Evolutionary conservation across 768 basidiomycete species (phyloP), one percentile per base, ranked within the genome.

Genomic region (Trametes punicea): DNA sequence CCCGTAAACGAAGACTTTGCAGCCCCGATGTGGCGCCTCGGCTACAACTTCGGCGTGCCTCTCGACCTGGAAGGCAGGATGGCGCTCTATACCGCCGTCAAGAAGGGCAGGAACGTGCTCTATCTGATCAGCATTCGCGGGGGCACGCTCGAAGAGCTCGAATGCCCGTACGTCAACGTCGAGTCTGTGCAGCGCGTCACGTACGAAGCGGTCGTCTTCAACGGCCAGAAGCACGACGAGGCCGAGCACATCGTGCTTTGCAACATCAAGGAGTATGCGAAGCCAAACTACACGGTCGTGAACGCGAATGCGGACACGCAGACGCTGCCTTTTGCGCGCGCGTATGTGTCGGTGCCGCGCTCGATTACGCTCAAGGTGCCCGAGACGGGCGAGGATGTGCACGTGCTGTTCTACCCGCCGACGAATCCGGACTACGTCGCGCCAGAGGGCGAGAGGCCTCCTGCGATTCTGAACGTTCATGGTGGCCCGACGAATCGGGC

Each of bases 391-490:
- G 68, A 73, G 26, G 73, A 78, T 0, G 64, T 89, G 13, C 78
- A 90, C 64, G 80, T 82, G 18, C 73, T 89, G 23, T 88, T 78
- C 64, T 88, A 87, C 62, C 74, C 81, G 0, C 90, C 90, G 0
- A 77, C 72, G 46, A 90, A 90, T 63, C 83, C 85, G 0, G 65
- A 72, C 0, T 90, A 84, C 60, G 84, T 79, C 0, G 79, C 69
- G 39, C 68, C 70, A 13, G 61, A 67, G 0, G 77, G 74, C 3
- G 84, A 87, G 67, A 77, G 74, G 46, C 90, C 90, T 0, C 90
- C 90, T 8, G 83, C 81, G 52, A 74, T 90, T 7, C 71, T 89
- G 11, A 62, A 75, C 31, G 77, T 79, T 4, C 90, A 92, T 56
- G 90, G 90, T 0, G 90, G 90, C 0, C 90, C 91, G 0, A 90